These are phyloP conservation scores for Aristolochia contorta DNA, from an alignment of 164 flowering plant genomes.

Conservation along the genomic window DNA sequence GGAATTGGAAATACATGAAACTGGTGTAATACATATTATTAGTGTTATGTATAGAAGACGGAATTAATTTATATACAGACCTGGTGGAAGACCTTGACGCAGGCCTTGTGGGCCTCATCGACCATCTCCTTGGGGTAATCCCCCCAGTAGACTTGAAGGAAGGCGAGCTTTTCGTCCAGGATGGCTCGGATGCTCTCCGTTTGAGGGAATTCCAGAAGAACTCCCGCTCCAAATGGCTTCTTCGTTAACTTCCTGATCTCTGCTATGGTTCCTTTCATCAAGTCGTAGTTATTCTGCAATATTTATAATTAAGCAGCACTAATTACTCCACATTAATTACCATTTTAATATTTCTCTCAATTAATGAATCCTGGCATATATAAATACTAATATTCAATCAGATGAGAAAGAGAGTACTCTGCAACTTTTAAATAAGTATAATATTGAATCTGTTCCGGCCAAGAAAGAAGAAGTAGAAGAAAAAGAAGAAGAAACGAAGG, in stretches of 20 bases:
- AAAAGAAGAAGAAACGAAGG: not conserved
- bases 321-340: too few relatives aligned
- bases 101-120: conserved; percentile 26
- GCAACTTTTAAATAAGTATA: too few relatives aligned
- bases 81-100: conserved; percentile 24
- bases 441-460: too few relatives aligned
- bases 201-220: conserved; percentile 17
- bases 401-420: too few relatives aligned
- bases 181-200: conserved; percentile 15
- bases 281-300: conserved; percentile 17
- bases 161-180: conserved; percentile 21
- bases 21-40: too few relatives aligned
- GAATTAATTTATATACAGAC: not conserved
- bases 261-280: conserved; percentile 13
- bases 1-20: too few relatives aligned
- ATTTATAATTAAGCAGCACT: too few relatives aligned
- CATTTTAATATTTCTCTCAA: too few relatives aligned
- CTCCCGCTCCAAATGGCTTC: conserved; percentile 16
- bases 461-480: too few relatives aligned
- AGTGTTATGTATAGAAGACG: too few relatives aligned
- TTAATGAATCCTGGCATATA: too few relatives aligned
- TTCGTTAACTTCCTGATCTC: conserved; percentile 20
- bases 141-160: conserved; percentile 25
- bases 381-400: too few relatives aligned
- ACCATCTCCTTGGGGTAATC: conserved; percentile 26